These are phyloP conservation scores for Acarospora socialis DNA, from an alignment of 2,329 filamentous ascomycete species.

Conservation along the genomic window DNA sequence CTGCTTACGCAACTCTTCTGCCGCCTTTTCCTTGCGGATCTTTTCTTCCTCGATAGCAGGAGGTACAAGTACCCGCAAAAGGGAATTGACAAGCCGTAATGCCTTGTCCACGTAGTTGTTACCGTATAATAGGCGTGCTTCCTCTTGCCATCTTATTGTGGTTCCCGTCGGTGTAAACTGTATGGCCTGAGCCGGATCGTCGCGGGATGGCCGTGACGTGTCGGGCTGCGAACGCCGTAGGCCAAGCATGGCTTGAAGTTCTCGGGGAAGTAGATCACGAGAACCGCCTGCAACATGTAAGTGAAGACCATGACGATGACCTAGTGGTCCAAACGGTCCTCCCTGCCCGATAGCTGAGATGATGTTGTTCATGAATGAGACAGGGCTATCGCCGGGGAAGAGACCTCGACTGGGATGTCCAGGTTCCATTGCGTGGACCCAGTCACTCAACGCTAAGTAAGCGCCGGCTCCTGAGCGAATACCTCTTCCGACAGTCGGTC, in stretches of 20 bases:
- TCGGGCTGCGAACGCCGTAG: conserved; percentile 19
- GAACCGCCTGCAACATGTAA: conserved; percentile 28
- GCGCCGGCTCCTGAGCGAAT: conserved; percentile 12
- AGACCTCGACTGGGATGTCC: conserved; percentile 29
- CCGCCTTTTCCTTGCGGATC: conserved; percentile 46
- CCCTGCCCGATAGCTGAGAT: conserved; percentile 39
- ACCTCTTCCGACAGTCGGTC: conserved; percentile 1
- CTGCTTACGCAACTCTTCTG: conserved; percentile 40
- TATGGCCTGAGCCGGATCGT: conserved; percentile 52
- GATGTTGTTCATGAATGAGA: conserved; percentile 43
- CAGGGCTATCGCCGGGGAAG: conserved; percentile 34
- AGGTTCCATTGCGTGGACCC: conserved; percentile 37
- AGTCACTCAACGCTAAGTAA: conserved; percentile 34
- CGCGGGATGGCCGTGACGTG: conserved; percentile 22
- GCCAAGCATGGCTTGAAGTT: conserved; percentile 34
- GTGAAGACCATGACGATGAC: conserved; percentile 36
- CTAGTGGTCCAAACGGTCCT: conserved; percentile 28
- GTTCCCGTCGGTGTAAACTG: conserved; percentile 62
- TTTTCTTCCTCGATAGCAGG: conserved; percentile 72
- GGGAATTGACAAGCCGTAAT: conserved; percentile 49
- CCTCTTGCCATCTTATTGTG: conserved; percentile 69
- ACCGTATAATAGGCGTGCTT: conserved; percentile 75
- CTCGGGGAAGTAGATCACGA: conserved; percentile 31
- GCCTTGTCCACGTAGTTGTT: conserved; percentile 52
- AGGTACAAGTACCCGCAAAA: conserved; percentile 64